Evolutionary conservation across 2,329 filamentous ascomycete species (phyloP).

Genomic region (Claviceps citrina): DNA sequence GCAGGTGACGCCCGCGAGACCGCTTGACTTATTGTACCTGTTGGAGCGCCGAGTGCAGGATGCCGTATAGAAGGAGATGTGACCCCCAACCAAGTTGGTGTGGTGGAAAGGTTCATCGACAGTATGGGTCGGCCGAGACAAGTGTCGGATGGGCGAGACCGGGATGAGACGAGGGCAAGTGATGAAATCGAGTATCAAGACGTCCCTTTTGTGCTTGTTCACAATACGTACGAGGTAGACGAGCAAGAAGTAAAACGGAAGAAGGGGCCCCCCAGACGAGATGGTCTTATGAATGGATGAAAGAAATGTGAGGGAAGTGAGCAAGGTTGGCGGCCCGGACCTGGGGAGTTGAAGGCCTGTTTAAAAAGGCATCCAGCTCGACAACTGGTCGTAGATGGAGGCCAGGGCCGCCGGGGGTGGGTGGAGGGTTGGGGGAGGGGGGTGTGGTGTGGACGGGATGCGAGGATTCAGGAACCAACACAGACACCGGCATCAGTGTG

Average conservation of each 20-base stretch:
- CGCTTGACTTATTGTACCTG: neutral
- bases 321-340: neutral
- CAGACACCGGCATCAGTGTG: neutral
- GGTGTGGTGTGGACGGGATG: neutral
- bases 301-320: neutral
- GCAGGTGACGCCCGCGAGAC: neutral
- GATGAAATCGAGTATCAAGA: neutral
- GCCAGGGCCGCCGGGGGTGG: no score
- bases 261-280: neutral
- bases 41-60: neutral
- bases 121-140: neutral
- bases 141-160: neutral
- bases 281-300: conserved; percentile 1
- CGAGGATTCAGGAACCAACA: conserved; percentile 7
- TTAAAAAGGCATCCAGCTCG: conserved; percentile 5
- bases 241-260: neutral
- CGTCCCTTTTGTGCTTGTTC: no score
- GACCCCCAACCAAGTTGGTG: neutral
- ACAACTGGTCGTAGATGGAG: neutral
- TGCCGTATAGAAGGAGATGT: neutral
- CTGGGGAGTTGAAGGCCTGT: conserved; percentile 4
- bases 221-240: conserved; percentile 1
- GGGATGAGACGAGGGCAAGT: neutral
- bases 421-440: no score
- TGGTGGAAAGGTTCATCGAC: neutral